phyloP scores from a whole-genome alignment of 2,329 filamentous ascomycete genomes.

The Fusarium napiforme region DNA sequence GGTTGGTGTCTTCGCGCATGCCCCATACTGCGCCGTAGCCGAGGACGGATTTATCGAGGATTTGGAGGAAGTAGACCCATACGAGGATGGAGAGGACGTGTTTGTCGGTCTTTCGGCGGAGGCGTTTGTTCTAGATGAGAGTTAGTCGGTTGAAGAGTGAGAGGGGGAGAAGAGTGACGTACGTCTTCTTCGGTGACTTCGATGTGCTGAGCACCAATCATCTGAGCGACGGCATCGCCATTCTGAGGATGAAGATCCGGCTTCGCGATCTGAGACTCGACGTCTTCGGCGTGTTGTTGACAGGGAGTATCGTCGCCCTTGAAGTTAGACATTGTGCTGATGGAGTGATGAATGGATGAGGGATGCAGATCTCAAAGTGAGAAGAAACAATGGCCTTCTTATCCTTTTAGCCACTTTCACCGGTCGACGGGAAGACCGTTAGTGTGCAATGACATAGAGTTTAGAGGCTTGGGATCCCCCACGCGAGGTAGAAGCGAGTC shows the following conservation, averaged over 20 bases:
- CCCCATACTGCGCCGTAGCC: constrained; percentile 69
- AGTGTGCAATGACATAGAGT: not conserved
- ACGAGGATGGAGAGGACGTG: constrained; percentile 65
- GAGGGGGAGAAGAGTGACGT: rapidly evolving
- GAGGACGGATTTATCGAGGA: constrained; percentile 69
- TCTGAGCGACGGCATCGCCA: constrained; percentile 21
- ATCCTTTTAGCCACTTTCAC: not conserved
- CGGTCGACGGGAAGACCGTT: not conserved
- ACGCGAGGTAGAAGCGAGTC: not conserved
- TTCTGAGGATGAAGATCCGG: not conserved
- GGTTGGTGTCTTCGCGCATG: constrained; percentile 59
- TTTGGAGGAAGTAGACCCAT: constrained; percentile 69
- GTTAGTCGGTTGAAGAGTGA: not conserved
- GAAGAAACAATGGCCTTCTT: not conserved
- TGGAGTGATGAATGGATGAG: not conserved
- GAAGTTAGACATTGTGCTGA: not conserved
- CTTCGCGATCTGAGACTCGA: constrained; percentile 12
- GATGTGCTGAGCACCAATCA: constrained; percentile 30
- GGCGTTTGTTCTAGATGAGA: constrained; percentile 50
- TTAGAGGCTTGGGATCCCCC: not conserved
- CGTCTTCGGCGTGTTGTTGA: constrained; percentile 16
- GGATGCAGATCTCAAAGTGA: not conserved
- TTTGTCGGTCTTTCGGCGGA: constrained; percentile 70
- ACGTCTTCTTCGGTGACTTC: constrained; percentile 36
- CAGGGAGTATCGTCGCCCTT: constrained; percentile 12